These are phyloP conservation scores for Ceratocystis papillata DNA, from an alignment of 2,329 filamentous ascomycete species.

Conservation along the genomic window DNA sequence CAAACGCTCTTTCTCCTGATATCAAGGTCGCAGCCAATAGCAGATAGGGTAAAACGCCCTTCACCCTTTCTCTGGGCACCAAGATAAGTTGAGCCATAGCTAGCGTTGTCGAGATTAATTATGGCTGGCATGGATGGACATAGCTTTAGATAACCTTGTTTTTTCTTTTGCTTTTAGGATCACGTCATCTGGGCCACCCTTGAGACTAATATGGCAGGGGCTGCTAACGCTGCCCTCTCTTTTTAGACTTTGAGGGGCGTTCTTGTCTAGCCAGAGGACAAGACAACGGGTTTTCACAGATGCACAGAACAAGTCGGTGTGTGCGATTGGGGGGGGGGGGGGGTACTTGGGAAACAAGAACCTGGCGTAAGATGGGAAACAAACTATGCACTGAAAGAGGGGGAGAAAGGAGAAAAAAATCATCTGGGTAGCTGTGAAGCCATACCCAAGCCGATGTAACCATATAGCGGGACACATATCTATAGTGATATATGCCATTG, in stretches of 20 bases:
- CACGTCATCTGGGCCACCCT: neutral
- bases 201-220: neutral
- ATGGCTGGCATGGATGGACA: neutral
- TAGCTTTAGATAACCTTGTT: slow-evolving; percentile 2
- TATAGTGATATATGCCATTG: too few species aligned
- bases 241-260: neutral
- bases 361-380: too few species aligned
- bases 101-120: neutral
- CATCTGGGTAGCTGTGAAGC: too few species aligned
- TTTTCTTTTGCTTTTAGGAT: neutral
- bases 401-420: too few species aligned
- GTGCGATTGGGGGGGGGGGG: neutral
- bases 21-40: neutral
- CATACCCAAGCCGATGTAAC: too few species aligned
- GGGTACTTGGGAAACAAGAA: neutral
- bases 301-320: neutral
- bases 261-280: neutral
- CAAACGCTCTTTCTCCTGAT: neutral
- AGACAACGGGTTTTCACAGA: neutral
- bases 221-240: neutral
- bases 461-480: too few species aligned
- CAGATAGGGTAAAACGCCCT: neutral
- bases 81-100: neutral
- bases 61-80: neutral
- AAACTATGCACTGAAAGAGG: too few species aligned